phyloP scores from a whole-genome alignment of 768 basidiomycete genomes.

The Tubosaeta sp. region DNA sequence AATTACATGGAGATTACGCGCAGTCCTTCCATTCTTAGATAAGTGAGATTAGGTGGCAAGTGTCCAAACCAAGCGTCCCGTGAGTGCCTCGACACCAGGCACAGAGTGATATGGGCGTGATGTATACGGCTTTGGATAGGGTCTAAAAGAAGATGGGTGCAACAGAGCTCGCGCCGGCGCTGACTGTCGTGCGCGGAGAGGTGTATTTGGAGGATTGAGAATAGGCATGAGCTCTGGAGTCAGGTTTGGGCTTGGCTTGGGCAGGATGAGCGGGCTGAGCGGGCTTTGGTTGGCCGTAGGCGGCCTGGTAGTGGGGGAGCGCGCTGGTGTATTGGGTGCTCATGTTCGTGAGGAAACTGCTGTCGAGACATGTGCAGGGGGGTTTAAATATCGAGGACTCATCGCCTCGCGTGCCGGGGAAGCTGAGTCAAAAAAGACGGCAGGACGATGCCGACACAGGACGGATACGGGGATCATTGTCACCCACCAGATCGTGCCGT shows the following conservation, averaged over 20 bases:
- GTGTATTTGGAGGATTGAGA: slow-evolving; percentile 24
- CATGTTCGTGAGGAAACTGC: slow-evolving; percentile 26
- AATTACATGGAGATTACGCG: slow-evolving; percentile 13
- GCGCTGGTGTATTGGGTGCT: slow-evolving; percentile 21
- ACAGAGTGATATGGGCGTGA: slow-evolving; percentile 1
- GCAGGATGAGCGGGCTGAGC: slow-evolving; percentile 7
- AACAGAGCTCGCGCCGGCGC: slow-evolving; percentile 45
- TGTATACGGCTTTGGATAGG: background rate
- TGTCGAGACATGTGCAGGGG: background rate
- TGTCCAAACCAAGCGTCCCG: slow-evolving; percentile 5
- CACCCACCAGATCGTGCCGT: background rate
- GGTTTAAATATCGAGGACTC: slow-evolving; percentile 27
- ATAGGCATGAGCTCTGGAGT: slow-evolving; percentile 20
- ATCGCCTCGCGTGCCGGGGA: slow-evolving; percentile 21
- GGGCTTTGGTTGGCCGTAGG: slow-evolving; percentile 21
- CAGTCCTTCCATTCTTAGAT: slow-evolving; percentile 17
- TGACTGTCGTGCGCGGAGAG: slow-evolving; percentile 37
- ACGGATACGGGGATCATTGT: slow-evolving; percentile 18
- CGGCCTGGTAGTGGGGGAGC: slow-evolving; percentile 12
- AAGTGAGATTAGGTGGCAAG: slow-evolving; percentile 15
- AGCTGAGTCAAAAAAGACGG: slow-evolving; percentile 6
- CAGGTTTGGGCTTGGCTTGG: slow-evolving; percentile 19
- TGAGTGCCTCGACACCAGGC: background rate
- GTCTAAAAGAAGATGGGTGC: slow-evolving; percentile 59
- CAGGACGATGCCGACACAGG: slow-evolving; percentile 22